Percentiles rank a stretch among this genome's conserved stretches.
These are phyloP conservation scores for Wickerhamiella infanticola DNA, from an alignment of 1,139 yeast species.

Conservation along the genomic window DNA sequence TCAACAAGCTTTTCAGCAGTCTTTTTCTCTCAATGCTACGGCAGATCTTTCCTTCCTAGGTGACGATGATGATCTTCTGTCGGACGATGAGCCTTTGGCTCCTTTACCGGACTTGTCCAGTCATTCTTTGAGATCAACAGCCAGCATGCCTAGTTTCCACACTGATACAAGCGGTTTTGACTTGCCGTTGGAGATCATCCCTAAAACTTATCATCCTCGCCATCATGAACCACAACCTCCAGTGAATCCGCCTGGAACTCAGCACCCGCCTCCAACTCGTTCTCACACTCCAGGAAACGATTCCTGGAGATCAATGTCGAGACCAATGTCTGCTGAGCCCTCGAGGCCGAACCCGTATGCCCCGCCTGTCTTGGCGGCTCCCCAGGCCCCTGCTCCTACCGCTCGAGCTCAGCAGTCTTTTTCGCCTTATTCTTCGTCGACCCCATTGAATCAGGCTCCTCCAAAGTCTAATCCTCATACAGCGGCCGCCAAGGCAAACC, in stretches of 20 bases:
- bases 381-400: slow-evolving; percentile 2
- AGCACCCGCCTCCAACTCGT: neutral
- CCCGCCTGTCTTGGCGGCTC: neutral
- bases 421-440: neutral
- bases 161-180: slow-evolving; percentile 33
- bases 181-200: slow-evolving; percentile 50
- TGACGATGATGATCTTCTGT: slow-evolving; percentile 33
- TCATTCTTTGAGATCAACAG: neutral
- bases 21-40: neutral
- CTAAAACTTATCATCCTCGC: slow-evolving; percentile 17
- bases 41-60: slow-evolving; percentile 27
- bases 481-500: neutral
- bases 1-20: neutral
- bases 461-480: neutral
- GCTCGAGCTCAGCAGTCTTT: neutral
- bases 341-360: neutral
- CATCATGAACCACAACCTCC: neutral
- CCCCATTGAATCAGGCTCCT: neutral
- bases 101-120: neutral
- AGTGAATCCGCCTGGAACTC: neutral
- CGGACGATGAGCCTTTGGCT: slow-evolving; percentile 19
- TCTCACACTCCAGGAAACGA: no score
- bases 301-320: no score
- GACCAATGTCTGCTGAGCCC: neutral
- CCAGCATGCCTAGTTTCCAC: slow-evolving; percentile 2